Conservation (phyloP, 176 grass and related monocot genomes). For the Zizania latifolia region DNA sequence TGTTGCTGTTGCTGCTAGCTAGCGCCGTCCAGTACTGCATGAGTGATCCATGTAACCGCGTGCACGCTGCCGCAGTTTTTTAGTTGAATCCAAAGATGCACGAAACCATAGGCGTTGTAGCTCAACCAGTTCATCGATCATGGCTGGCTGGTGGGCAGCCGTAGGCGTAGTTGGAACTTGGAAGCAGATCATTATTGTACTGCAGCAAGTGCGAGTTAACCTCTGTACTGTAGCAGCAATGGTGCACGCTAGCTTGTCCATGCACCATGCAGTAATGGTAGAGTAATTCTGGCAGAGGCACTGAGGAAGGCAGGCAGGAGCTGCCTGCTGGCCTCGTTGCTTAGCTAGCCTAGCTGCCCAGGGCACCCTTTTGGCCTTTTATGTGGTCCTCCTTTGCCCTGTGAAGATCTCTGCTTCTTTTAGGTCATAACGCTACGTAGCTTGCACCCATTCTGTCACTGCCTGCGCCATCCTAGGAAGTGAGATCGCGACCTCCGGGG, state of each 20-base stretch:
- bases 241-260: too few species aligned
- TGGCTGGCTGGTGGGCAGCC: too few species aligned
- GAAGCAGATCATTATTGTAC: not conserved
- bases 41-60: too few species aligned
- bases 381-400: not conserved
- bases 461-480: not conserved
- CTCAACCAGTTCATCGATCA: not conserved
- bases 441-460: not conserved
- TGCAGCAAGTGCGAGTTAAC: not conserved
- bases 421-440: slow-evolving; percentile 1
- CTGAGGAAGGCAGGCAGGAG: not conserved
- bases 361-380: not conserved
- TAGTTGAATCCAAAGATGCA: too few species aligned
- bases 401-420: not conserved
- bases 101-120: too few species aligned
- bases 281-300: not conserved
- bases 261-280: too few species aligned
- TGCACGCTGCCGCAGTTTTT: too few species aligned
- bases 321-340: not conserved
- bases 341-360: not conserved
- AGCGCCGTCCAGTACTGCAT: too few species aligned
- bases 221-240: not conserved
- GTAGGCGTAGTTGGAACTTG: not conserved
- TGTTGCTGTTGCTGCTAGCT: too few species aligned
- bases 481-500: not conserved